These are phyloP conservation scores for Cytidiella melzeri DNA, from an alignment of 768 basidiomycete genomes.

Conservation along the genomic window DNA sequence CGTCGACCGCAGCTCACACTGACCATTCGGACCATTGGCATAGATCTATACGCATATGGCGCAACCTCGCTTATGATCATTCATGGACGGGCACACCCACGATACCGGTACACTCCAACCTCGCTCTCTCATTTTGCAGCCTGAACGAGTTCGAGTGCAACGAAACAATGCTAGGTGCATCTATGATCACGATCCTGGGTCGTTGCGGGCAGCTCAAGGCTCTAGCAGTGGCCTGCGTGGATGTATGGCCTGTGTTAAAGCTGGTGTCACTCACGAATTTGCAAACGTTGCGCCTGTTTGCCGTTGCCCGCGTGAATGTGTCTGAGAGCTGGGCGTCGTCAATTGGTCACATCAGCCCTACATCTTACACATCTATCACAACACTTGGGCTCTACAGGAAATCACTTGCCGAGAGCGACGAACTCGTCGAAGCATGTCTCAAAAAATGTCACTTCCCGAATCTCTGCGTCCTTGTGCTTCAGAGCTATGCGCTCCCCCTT, in stretches of 20 bases:
- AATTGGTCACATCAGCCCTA: neutral
- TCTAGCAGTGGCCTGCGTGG: neutral
- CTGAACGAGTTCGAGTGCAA: too few relatives aligned
- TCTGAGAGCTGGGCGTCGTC: neutral
- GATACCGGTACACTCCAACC: neutral
- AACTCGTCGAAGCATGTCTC: neutral
- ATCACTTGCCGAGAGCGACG: neutral
- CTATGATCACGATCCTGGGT: neutral
- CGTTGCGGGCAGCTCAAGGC: neutral
- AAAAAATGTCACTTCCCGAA: constrained; percentile 7
- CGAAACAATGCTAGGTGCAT: too few relatives aligned
- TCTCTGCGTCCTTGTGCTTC: constrained; percentile 12
- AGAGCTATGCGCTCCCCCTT: neutral
- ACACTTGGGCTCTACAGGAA: neutral
- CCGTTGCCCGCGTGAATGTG: neutral
- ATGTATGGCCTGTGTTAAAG: neutral
- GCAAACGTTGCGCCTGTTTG: neutral
- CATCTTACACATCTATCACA: neutral
- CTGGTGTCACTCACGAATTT: neutral
- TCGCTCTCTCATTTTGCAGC: too few relatives aligned
- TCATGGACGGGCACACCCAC: neutral
- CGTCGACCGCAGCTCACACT: neutral
- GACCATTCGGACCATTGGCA: neutral
- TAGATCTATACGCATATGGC: neutral
- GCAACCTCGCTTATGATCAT: neutral